Evolutionary conservation across 306 rosid species (phyloP), one percentile per base, ranked within the genome.

Genomic region (Fagus crenata): DNA sequence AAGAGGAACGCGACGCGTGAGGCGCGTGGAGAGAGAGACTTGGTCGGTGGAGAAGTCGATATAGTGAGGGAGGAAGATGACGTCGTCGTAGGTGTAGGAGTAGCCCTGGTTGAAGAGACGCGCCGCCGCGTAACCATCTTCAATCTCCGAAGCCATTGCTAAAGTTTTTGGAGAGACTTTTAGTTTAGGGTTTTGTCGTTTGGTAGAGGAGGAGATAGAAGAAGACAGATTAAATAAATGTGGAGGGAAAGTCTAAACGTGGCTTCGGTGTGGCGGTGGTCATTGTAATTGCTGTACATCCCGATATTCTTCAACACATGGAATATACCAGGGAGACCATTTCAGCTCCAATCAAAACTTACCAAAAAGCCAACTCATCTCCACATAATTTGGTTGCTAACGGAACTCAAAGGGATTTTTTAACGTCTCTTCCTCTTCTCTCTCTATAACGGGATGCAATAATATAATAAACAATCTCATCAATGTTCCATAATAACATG

Each of bases 1-100:
- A 67, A 91, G 93, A 0, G 85, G 53, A 65, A 93, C 5, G 37
- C 84, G 87, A 70, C 97, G 96, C 61, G 84, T 83, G 80, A 93
- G 88, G 2, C 72, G 78, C 54, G 98, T 79, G 75, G 82, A 65
- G 53, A 91, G 87, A 32, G 72, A 76, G 78, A 93, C 98, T 7
- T 88, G 63, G 40, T 90, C 97, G 22, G 93, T 88, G 51, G 97
- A 75, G 84, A 93, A 93, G 85, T 91, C 98, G 74, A 93, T 93
- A 75, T 91, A 93, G 84, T 91, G 90, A 41, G 98, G 98, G 73
- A 93, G 96, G 81, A 89, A 93, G 82, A 91, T 91, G 74, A 93
- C 92, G 72, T 93, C 98, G 43, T 91, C 98, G 84, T 93, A 93
- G 18, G 98, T 90, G 79, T 93, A 93, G 74, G 98, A 93, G 84